These are phyloP conservation scores for Colletotrichum shisoi DNA, from an alignment of 2,329 filamentous ascomycete species.

Conservation along the genomic window DNA sequence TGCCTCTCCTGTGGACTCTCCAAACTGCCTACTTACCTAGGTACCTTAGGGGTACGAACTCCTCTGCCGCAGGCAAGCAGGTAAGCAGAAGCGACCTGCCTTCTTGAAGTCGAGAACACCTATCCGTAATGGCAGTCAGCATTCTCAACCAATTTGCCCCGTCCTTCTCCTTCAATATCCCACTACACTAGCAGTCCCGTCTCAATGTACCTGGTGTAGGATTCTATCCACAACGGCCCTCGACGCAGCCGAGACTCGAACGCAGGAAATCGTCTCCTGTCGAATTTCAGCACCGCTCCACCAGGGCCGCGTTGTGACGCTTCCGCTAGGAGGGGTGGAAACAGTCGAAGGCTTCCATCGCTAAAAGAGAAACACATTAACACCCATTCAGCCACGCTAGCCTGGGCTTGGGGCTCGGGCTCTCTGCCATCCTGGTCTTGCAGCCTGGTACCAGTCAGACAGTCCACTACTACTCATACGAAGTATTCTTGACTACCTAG, in stretches of 20 bases:
- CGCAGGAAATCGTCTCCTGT: not conserved
- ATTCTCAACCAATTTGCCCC: no score
- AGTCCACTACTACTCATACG: no score
- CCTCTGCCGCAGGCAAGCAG: no score
- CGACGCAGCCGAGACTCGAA: not conserved
- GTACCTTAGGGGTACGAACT: no score
- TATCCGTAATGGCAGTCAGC: no score
- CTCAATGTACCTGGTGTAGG: no score
- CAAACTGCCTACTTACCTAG: no score
- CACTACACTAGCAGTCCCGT: not conserved
- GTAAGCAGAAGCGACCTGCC: no score
- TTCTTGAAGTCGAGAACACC: no score
- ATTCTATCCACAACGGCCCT: not conserved
- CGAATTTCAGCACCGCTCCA: not conserved
- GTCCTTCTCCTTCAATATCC: not conserved
- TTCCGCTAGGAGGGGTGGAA: constrained; percentile 35
- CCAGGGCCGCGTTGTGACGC: constrained; percentile 16
- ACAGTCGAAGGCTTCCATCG: constrained; percentile 37
- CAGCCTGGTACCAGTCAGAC: no score
- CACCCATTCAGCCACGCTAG: constrained; percentile 27
- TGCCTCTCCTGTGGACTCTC: constrained; percentile 1
- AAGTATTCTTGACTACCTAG: no score
- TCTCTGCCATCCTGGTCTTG: constrained; percentile 7
- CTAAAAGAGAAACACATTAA: constrained; percentile 36
- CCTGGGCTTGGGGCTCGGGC: not conserved